Base-by-base conservation (phyloP, 345 rosid species). In the Excoecaria agallocha region DNA sequence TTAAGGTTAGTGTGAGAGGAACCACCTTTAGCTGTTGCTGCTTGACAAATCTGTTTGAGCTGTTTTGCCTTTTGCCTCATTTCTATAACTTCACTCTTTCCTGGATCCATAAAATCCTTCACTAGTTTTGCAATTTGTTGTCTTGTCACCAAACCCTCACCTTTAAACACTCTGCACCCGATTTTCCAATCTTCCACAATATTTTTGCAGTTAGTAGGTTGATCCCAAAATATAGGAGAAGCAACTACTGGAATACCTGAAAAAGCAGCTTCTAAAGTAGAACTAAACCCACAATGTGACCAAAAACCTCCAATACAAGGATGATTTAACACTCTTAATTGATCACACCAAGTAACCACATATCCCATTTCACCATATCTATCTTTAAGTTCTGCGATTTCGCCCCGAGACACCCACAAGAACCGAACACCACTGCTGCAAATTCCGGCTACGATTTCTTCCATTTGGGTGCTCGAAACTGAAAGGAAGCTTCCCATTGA, bases 221-320 rank as follows among this genome's bases (percentile, higher is more conserved):
- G 82, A 25, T 79, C 82, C 82, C 74, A 68, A 58, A 79, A 65
- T 65, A 79, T 66, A 19, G 82, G 82, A 58, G 38, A 79, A 48
- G 69, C 13, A 24, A 79, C 79, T 68, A 79, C 43, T 57, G 82
- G 82, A 65, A 74, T 68, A 12, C 82, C 82, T 35, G 79, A 51
- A 65, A 64, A 79, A 20, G 58, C 73, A 56, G 62, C 82, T 71
- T 79, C 79, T 24, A 74, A 50, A 50, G 79, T 66, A 7, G 82
- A 79, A 66, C 75, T 79, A 76, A 76, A 79, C 16, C 82, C 82
- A 20, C 82, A 79, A 66, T 79, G 82, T 5, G 82, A 48, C 82
- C 75, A 75, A 66, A 79, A 79, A 8, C 76, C 82, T 0, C 82
- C 82, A n/a, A 75, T 24, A 7, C 79, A 55, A 51, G n/a, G 69